Conservation (phyloP, 164 flowering plant genomes). For the Vitis cinerea region DNA sequence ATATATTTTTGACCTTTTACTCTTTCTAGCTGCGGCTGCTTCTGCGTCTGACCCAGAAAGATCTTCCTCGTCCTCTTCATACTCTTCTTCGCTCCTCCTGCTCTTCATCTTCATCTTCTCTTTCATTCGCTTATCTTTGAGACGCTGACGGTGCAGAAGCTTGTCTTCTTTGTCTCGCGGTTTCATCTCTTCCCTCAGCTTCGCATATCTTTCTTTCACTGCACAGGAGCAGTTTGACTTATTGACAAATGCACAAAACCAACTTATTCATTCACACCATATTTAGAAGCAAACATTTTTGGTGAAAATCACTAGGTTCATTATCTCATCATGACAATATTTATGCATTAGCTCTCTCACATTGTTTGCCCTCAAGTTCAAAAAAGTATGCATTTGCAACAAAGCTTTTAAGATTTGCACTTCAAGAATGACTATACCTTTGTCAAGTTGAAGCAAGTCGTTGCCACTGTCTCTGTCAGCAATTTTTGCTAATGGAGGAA, state of each 20-base stretch:
- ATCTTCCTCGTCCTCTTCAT: constrained; percentile 23
- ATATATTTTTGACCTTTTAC: constrained; percentile 56
- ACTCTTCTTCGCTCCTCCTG: constrained; percentile 25
- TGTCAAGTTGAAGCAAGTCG: constrained; percentile 40
- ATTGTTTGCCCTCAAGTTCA: background rate
- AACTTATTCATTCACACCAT: too few relatives aligned
- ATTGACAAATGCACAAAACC: too few relatives aligned
- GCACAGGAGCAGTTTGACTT: too few relatives aligned
- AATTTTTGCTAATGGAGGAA: constrained; percentile 70
- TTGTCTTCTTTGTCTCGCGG: constrained; percentile 79
- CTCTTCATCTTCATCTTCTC: constrained; percentile 40
- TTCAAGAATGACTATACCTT: constrained; percentile 40
- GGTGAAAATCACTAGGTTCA: too few relatives aligned
- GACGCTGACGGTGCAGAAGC: constrained; percentile 45
- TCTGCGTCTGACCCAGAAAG: constrained; percentile 50
- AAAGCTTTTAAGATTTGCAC: background rate
- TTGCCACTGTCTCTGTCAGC: constrained; percentile 40
- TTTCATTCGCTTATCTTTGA: constrained; percentile 51
- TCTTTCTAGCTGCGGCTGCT: constrained; percentile 12
- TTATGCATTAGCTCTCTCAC: too few relatives aligned
- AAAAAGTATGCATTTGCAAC: background rate
- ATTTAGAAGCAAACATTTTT: too few relatives aligned
- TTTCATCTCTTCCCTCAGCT: constrained; percentile 64
- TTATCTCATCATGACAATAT: too few relatives aligned
- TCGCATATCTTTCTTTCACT: constrained; percentile 39